Conservation (phyloP, 441 rosid species). For the Pelargonium myrrhifolium region DNA sequence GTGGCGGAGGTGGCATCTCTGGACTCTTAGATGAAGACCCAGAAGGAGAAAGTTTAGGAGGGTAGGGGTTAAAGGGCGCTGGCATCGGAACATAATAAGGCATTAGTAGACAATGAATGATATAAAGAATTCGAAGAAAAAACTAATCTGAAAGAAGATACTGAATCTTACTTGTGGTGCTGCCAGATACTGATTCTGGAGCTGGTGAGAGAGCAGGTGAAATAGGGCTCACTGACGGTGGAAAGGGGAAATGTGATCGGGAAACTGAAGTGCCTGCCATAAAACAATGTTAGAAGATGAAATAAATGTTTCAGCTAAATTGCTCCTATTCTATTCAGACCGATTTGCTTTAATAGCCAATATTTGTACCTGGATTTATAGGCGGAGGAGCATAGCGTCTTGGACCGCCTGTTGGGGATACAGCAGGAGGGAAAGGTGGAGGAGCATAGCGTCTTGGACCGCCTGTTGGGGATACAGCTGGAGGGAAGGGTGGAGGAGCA, state of each 20-base stretch:
- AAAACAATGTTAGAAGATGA: conserved; percentile 17
- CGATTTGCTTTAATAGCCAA: conserved; percentile 9
- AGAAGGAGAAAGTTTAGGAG: conserved; percentile 37
- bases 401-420: too few relatives aligned
- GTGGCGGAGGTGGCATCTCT: conserved; percentile 47
- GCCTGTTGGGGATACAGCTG: neutral
- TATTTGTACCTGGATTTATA: conserved; percentile 36
- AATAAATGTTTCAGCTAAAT: conserved; percentile 5
- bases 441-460: conserved; percentile 30
- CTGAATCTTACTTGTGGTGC: conserved; percentile 30
- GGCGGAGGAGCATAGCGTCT: too few relatives aligned
- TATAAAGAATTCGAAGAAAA: conserved; percentile 5
- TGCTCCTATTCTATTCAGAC: neutral
- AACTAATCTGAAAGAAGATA: neutral
- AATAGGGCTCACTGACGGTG: conserved; percentile 29
- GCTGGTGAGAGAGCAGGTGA: conserved; percentile 57
- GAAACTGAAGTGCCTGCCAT: conserved; percentile 31
- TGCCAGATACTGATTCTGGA: conserved; percentile 32
- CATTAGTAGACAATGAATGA: conserved; percentile 9
- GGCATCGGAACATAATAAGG: conserved; percentile 34
- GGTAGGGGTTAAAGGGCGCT: conserved; percentile 29
- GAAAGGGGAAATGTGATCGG: conserved; percentile 27
- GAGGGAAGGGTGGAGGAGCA: neutral
- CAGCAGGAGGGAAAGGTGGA: too few relatives aligned
- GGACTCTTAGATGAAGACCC: conserved; percentile 43